Evolutionary conservation across 805 yeast genomes (phyloP).

Genomic region (Tetrapisispora namnaoensis): DNA sequence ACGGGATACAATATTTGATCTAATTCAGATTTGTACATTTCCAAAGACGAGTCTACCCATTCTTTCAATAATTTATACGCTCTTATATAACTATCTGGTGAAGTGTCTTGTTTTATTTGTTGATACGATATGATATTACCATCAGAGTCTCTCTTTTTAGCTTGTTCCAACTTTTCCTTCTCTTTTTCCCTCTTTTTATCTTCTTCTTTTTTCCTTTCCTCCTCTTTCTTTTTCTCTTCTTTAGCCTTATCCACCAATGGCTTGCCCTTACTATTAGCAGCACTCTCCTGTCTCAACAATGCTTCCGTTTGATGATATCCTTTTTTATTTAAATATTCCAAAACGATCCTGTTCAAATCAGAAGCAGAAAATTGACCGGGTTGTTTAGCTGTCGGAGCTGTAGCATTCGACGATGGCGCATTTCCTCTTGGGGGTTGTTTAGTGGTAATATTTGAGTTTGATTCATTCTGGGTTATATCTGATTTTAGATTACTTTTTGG

Average conservation of each 20-base stretch:
- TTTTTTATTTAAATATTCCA: slow-evolving; percentile 85
- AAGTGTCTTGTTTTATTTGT: slow-evolving; percentile 16
- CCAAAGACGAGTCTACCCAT: slow-evolving; percentile 89
- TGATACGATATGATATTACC: slow-evolving; percentile 21
- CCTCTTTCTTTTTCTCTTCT: not conserved
- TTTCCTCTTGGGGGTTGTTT: not conserved
- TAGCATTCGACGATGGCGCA: not conserved
- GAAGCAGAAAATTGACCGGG: slow-evolving; percentile 51
- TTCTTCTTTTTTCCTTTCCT: not conserved
- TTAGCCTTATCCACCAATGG: not conserved
- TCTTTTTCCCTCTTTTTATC: not conserved
- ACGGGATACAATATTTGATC: slow-evolving; percentile 79
- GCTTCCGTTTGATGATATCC: slow-evolving; percentile 94
- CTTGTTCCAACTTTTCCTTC: slow-evolving; percentile 17
- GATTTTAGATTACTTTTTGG: no score
- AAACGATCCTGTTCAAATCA: slow-evolving; percentile 82
- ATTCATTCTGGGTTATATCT: no score
- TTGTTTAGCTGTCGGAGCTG: slow-evolving; percentile 7
- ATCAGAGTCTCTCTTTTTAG: slow-evolving; percentile 23
- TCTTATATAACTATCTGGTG: slow-evolving; percentile 61
- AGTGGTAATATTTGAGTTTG: not conserved
- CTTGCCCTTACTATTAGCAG: slow-evolving; percentile 26
- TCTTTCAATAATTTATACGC: slow-evolving; percentile 73
- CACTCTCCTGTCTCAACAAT: slow-evolving; percentile 78
- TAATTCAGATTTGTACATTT: slow-evolving; percentile 82